These are phyloP conservation scores for Fusarium sp. DNA, from an alignment of 2,329 filamentous ascomycete genomes.

Conservation along the genomic window DNA sequence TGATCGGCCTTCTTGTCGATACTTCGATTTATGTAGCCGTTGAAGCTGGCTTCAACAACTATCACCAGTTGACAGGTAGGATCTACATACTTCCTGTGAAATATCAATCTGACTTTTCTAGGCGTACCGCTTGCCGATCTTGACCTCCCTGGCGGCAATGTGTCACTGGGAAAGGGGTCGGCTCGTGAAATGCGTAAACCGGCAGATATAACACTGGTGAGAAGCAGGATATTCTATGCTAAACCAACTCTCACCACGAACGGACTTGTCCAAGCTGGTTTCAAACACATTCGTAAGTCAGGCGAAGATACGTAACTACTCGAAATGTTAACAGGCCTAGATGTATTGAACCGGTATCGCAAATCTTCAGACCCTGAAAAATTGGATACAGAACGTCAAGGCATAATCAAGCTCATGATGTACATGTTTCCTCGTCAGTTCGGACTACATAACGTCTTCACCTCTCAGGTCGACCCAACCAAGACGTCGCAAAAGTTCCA, in stretches of 20 bases:
- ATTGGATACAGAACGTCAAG: constrained; percentile 45
- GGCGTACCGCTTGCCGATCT: constrained; percentile 64
- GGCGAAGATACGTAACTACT: neutral
- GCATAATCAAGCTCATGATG: constrained; percentile 81
- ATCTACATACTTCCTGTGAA: neutral
- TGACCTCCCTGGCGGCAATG: constrained; percentile 43
- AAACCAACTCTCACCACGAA: constrained; percentile 76
- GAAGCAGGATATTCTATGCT: constrained; percentile 88
- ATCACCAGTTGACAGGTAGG: constrained; percentile 82
- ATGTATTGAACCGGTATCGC: constrained; percentile 81
- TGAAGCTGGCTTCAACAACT: constrained; percentile 70
- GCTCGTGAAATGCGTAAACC: constrained; percentile 47
- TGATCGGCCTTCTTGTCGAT: constrained; percentile 81
- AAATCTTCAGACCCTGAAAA: neutral
- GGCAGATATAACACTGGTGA: constrained; percentile 78
- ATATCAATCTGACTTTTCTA: constrained; percentile 40
- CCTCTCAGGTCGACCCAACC: constrained; percentile 70
- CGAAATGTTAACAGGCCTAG: constrained; percentile 57
- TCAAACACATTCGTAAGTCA: constrained; percentile 81
- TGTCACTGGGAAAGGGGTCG: constrained; percentile 6
- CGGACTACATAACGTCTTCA: constrained; percentile 91
- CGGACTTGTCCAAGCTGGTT: constrained; percentile 76
- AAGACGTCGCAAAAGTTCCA: constrained; percentile 80
- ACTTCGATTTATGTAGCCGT: constrained; percentile 80
- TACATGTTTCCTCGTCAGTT: constrained; percentile 96